Base-by-base conservation (phyloP, 2,329 filamentous ascomycete genomes). In the Aspergillus bombycis region DNA sequence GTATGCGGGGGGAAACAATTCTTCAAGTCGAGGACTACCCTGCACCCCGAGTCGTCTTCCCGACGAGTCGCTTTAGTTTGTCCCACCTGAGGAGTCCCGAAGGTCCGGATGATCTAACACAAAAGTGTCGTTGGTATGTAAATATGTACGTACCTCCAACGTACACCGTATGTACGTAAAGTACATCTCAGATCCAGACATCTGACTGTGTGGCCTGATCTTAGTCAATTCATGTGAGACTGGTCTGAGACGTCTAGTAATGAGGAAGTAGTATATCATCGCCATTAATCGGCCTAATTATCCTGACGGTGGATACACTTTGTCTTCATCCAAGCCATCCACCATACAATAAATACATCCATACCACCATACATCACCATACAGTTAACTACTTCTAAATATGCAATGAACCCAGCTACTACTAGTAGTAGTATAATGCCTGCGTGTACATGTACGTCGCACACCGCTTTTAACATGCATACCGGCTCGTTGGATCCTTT, bases 31-130 rank as follows among this genome's bases (percentile, higher is more conserved):
- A 64, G 60, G 60, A 45, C 45, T 26, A 12, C 32, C 52, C 52
- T 55, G 32, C 34, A 55, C 52, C 52, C 34, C 38, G 32, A 55
- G 32, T 55, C 32, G 30, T 43, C 38, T 56, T 55, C 48, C 56
- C 60, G 52, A 52, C 48, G 9, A 63, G 50, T 62, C 46, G 57
- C 61, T 62, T 63, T 61, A 61, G 60, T 57, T 59, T 62, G 64
- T 68, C 63, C 67, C 64, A 68, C 67, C 64, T 58, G 26, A 19
- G 43, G 34, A 60, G 63, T 63, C 65, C 68, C 68, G 65, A 69
- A 48, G 65, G 64, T 65, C 64, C 65, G 66, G 68, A 68, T 69
- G 64, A 67, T 68, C 64, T 69, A 68, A 67, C 68, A 66, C 67
- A 62, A 55, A 38, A 38, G 52, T 56, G 48, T 65, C 61, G 52